phyloP scores from a whole-genome alignment of 176 grass and related monocot species.

The Tillandsia leiboldiana region DNA sequence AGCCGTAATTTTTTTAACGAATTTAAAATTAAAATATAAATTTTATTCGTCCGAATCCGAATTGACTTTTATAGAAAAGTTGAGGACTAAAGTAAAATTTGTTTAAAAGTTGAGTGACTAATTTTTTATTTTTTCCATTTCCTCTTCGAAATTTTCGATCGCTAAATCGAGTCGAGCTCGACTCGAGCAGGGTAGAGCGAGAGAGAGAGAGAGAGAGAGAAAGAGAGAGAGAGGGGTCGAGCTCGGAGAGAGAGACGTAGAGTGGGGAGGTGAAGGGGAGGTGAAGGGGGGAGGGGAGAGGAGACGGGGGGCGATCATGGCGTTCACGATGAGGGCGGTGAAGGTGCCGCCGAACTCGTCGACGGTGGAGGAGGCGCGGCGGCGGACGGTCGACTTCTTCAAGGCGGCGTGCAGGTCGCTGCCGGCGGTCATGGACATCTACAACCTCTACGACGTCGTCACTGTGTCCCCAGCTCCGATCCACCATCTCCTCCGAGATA shows the following conservation, averaged over 20 bases:
- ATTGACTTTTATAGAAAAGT: too few relatives aligned
- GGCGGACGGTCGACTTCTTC: constrained; percentile 84
- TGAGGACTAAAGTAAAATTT: too few relatives aligned
- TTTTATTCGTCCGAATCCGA: too few relatives aligned
- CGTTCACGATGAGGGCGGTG: constrained; percentile 58
- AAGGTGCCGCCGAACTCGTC: constrained; percentile 80
- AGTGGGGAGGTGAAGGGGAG: neutral
- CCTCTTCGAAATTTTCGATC: too few relatives aligned
- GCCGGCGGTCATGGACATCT: constrained; percentile 77
- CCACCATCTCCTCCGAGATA: constrained; percentile 61
- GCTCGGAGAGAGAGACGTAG: neutral
- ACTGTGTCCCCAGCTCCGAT: constrained; percentile 68
- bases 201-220: constrained; percentile 1
- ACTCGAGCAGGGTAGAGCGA: neutral
- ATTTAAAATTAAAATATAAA: too few relatives aligned
- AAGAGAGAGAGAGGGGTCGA: neutral
- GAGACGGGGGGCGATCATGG: constrained; percentile 20
- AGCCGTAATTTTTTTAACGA: too few relatives aligned
- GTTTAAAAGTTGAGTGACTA: too few relatives aligned
- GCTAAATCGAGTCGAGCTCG: too few relatives aligned
- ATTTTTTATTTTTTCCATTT: too few relatives aligned
- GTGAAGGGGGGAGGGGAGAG: neutral
- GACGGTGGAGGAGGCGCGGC: constrained; percentile 61
- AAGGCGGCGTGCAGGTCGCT: constrained; percentile 75
- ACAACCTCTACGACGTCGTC: constrained; percentile 79